Conservation (phyloP, 495 filamentous ascomycete species). For the Xylaria acuta region DNA sequence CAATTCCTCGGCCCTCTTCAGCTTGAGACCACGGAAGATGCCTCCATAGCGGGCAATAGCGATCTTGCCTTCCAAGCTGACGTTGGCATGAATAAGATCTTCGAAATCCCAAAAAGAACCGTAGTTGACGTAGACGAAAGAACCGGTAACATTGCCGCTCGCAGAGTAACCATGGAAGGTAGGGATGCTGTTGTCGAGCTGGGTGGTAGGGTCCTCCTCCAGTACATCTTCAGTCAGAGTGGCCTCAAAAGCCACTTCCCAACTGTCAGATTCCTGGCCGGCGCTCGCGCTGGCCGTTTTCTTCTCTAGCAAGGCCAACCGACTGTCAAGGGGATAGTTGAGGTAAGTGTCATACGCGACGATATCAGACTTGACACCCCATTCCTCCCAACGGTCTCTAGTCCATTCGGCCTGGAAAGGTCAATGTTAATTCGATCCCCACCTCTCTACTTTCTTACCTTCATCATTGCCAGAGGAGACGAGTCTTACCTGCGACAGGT, state of each 20-base stretch:
- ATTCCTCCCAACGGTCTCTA: conserved; percentile 80
- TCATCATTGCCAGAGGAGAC: neutral
- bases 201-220: conserved; percentile 80
- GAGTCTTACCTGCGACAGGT: conserved; percentile 63
- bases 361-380: conserved; percentile 75
- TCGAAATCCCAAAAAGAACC: conserved; percentile 86
- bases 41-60: conserved; percentile 85
- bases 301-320: conserved; percentile 76
- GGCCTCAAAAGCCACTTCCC: conserved; percentile 78
- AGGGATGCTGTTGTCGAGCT: conserved; percentile 75
- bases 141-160: conserved; percentile 85
- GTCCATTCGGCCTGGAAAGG: conserved; percentile 80
- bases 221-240: conserved; percentile 84
- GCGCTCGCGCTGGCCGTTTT: conserved; percentile 11
- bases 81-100: conserved; percentile 76
- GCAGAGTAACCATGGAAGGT: conserved; percentile 97
- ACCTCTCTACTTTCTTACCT: neutral
- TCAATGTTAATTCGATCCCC: neutral
- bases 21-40: conserved; percentile 89
- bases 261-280: conserved; percentile 42
- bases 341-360: conserved; percentile 87
- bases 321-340: conserved; percentile 85
- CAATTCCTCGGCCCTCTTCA: conserved; percentile 89
- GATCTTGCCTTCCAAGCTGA: conserved; percentile 83
- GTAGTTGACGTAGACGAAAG: conserved; percentile 84